phyloP scores from a whole-genome alignment of 176 grass and related monocot species.

The Poa annua region DNA sequence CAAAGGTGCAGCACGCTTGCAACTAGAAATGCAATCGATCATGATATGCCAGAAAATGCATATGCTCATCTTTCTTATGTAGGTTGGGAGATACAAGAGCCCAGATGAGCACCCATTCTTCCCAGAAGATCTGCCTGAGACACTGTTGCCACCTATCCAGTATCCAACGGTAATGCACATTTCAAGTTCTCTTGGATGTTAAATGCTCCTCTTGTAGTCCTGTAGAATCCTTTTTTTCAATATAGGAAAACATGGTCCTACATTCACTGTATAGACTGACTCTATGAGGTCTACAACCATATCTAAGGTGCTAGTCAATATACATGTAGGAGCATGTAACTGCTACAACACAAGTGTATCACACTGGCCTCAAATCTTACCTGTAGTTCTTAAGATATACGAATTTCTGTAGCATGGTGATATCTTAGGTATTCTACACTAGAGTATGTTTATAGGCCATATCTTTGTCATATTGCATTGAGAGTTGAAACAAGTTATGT shows the following conservation, averaged over 20 bases:
- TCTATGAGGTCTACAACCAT: too few relatives aligned
- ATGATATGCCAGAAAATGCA: not conserved
- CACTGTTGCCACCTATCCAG: conserved; percentile 79
- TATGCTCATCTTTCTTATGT: conserved; percentile 41
- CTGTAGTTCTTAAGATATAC: too few relatives aligned
- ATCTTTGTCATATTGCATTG: too few relatives aligned
- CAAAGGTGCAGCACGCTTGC: conserved; percentile 55
- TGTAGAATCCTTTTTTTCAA: conserved; percentile 1
- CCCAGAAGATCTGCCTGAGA: conserved; percentile 75
- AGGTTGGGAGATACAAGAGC: conserved; percentile 97
- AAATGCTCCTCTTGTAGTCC: conserved; percentile 27
- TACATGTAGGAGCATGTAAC: too few relatives aligned
- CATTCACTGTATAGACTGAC: not conserved
- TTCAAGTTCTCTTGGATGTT: not conserved
- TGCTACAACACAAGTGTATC: too few relatives aligned
- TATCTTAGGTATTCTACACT: too few relatives aligned
- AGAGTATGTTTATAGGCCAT: too few relatives aligned
- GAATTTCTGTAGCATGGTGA: too few relatives aligned
- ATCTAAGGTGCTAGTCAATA: too few relatives aligned
- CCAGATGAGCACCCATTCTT: conserved; percentile 98
- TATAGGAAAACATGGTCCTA: conserved; percentile 12
- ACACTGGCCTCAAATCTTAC: too few relatives aligned
- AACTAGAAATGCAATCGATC: not conserved
- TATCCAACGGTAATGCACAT: conserved; percentile 69
- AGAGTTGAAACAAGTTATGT: too few relatives aligned